Evolutionary conservation across 441 rosid genomes (phyloP).

Genomic region (Gossypium davidsonii): DNA sequence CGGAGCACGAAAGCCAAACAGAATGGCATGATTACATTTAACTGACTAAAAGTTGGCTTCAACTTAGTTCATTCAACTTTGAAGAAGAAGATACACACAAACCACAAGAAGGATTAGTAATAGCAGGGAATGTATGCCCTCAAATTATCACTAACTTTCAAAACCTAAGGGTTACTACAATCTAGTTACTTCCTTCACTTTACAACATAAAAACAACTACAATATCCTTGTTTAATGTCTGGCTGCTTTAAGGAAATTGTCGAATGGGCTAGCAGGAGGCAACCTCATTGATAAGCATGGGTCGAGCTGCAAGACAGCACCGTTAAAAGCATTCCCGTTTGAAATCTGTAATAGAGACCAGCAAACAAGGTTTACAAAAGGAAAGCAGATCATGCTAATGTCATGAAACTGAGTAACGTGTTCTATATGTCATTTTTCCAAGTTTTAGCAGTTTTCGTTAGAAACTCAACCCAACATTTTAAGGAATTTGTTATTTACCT

Average conservation of each 20-base stretch:
- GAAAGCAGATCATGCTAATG: not conserved
- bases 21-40: too few relatives aligned
- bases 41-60: not conserved
- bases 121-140: not conserved
- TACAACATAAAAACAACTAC: conserved; percentile 12
- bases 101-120: not conserved
- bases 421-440: not conserved
- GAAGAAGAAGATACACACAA: not conserved
- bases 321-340: conserved; percentile 16
- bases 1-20: too few relatives aligned
- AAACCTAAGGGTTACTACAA: not conserved
- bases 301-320: conserved; percentile 28
- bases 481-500: conserved; percentile 27
- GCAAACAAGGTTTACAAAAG: not conserved
- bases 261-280: conserved; percentile 93
- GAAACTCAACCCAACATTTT: not conserved
- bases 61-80: not conserved
- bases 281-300: conserved; percentile 57
- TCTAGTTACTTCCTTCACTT: conserved; percentile 12
- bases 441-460: not conserved
- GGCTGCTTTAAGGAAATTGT: conserved; percentile 92
- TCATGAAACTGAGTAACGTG: not conserved
- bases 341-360: conserved; percentile 20
- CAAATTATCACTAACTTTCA: not conserved
- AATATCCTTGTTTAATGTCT: conserved; percentile 32